Conservation (phyloP, 495 filamentous ascomycete genomes). For the Elaphomyces granulatus region DNA sequence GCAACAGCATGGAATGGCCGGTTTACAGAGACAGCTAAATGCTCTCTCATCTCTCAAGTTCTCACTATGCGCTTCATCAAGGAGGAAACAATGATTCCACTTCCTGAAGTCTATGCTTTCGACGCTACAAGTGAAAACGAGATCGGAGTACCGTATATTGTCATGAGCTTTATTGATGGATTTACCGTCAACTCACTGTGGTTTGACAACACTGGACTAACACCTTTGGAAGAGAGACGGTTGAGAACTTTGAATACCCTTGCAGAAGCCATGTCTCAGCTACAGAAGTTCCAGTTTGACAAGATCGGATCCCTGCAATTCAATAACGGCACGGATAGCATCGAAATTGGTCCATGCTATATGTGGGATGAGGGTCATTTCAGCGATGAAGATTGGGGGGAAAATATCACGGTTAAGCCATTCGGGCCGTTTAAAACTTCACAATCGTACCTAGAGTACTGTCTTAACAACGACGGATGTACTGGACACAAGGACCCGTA, state of each 20-base stretch:
- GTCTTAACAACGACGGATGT: constrained; percentile 9
- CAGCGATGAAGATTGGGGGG: constrained; percentile 11
- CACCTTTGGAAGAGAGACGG: constrained; percentile 5
- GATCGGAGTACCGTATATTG: constrained; percentile 9
- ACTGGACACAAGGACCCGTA: constrained; percentile 5
- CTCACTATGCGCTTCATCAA: constrained; percentile 13
- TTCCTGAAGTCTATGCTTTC: constrained; percentile 17
- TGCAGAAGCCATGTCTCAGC: constrained; percentile 20
- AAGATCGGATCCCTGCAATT: constrained; percentile 12
- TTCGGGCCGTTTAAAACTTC: constrained; percentile 4
- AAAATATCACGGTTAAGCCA: too few species aligned
- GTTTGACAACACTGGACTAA: constrained; percentile 6
- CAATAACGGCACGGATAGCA: constrained; percentile 5
- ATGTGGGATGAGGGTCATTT: constrained; percentile 11
- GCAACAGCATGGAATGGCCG: too few species aligned
- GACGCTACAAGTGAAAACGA: constrained; percentile 7
- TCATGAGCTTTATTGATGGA: constrained; percentile 14
- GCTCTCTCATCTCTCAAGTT: constrained; percentile 12
- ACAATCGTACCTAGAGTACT: constrained; percentile 11
- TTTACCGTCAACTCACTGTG: constrained; percentile 11
- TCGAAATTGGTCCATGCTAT: constrained; percentile 7
- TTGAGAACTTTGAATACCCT: constrained; percentile 11
- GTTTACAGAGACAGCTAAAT: too few species aligned
- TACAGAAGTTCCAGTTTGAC: constrained; percentile 13
- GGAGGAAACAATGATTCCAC: constrained; percentile 12